These are phyloP conservation scores for Fusarium cyanostomum DNA, from an alignment of 2,329 filamentous ascomycete species.

Conservation along the genomic window DNA sequence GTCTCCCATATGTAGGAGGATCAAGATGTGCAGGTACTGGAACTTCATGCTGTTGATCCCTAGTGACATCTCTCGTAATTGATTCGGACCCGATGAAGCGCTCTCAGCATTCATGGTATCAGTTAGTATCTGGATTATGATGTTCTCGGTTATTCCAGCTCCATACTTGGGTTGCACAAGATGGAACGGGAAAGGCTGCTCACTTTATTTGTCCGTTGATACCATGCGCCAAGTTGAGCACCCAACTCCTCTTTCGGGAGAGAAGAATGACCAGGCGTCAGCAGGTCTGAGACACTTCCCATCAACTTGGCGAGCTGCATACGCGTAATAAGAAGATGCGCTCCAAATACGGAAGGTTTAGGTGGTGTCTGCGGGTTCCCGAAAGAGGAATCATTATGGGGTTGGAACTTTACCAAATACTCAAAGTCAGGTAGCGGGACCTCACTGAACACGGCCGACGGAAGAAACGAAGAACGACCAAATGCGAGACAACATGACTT, in stretches of 20 bases:
- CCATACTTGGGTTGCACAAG: not conserved
- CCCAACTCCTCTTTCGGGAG: not conserved
- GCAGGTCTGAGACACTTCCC: not conserved
- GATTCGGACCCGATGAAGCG: not conserved
- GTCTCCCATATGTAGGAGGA: not conserved
- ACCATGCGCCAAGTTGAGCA: not conserved
- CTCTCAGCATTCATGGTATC: not conserved
- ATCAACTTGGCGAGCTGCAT: not conserved
- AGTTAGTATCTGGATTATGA: not conserved
- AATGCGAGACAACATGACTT: constrained; percentile 18
- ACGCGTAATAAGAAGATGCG: not conserved
- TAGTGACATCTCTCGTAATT: constrained; percentile 4
- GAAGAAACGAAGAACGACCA: constrained; percentile 4
- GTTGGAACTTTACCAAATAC: not conserved
- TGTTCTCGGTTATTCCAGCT: not conserved
- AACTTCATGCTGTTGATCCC: constrained; percentile 5
- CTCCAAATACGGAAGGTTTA: not conserved
- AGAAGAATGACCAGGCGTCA: no score
- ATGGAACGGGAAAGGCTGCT: not conserved
- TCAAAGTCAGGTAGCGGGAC: not conserved
- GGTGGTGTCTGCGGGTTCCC: rapidly evolving
- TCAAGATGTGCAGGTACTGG: not conserved
- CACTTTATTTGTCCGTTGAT: not conserved
- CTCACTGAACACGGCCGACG: not conserved
- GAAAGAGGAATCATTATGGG: not conserved